Percentiles rank a stretch among this genome's conserved stretches.
These are phyloP conservation scores for Populus pruinosa DNA, from an alignment of 345 rosid genomes.

Conservation along the genomic window DNA sequence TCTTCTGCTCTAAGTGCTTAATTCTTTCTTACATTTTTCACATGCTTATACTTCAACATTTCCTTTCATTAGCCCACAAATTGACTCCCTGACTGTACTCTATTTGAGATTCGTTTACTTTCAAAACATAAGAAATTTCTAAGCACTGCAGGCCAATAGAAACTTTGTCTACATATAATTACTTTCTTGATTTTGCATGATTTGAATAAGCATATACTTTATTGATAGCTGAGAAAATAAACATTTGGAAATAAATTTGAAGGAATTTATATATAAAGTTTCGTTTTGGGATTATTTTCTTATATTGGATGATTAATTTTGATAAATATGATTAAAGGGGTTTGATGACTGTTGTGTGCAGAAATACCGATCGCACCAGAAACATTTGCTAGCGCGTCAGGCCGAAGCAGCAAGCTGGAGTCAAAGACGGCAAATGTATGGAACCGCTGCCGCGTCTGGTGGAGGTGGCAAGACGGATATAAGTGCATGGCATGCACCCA, in stretches of 20 bases:
- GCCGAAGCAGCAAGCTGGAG: constrained; percentile 83
- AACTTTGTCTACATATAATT: too few relatives aligned
- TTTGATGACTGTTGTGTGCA: constrained; percentile 20
- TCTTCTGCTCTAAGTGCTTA: not conserved
- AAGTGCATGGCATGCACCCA: constrained; percentile 54
- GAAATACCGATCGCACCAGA: constrained; percentile 91
- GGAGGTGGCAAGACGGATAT: constrained; percentile 46
- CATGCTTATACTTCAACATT: not conserved
- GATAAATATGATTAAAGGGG: not conserved
- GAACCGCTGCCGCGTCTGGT: constrained; percentile 26
- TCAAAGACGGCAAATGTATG: constrained; percentile 60
- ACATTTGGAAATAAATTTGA: too few relatives aligned
- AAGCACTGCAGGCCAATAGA: too few relatives aligned
- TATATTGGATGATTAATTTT: not conserved
- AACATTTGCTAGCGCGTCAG: constrained; percentile 77
- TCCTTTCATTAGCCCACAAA: not conserved
- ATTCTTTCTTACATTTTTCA: not conserved
- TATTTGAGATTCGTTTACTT: not conserved
- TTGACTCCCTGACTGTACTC: not conserved
- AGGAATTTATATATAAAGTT: too few relatives aligned
- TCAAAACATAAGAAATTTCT: too few relatives aligned
- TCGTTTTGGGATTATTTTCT: not conserved
- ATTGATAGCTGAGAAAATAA: too few relatives aligned
- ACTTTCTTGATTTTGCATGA: too few relatives aligned
- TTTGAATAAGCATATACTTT: too few relatives aligned